These are phyloP conservation scores for Podospora sp. DNA, from an alignment of 495 filamentous ascomycete species.

Conservation along the genomic window DNA sequence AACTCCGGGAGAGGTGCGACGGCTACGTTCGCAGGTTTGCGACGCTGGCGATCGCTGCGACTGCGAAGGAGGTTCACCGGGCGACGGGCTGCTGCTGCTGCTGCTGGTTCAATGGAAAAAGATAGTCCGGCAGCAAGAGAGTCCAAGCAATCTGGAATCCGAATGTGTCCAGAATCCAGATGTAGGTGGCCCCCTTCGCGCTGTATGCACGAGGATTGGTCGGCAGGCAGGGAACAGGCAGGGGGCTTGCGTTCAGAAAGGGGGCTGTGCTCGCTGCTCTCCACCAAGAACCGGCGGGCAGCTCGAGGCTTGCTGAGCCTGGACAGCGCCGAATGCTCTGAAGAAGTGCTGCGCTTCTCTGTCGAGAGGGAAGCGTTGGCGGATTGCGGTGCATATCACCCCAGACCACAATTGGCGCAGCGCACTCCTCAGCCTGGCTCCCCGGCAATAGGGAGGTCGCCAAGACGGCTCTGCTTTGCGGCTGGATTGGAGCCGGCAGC, in stretches of 20 bases:
- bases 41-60: background rate
- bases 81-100: background rate
- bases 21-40: background rate
- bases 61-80: background rate
- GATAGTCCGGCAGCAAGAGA: background rate
- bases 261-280: background rate
- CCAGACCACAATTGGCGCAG: background rate
- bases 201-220: background rate
- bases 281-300: background rate
- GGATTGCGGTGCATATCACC: background rate
- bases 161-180: background rate
- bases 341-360: background rate
- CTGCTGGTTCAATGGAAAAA: background rate
- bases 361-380: background rate
- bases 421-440: background rate
- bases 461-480: conserved; percentile 5
- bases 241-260: background rate
- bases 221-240: background rate
- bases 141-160: background rate
- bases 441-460: too few relatives aligned
- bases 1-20: background rate
- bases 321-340: background rate
- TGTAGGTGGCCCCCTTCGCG: background rate
- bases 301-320: background rate
- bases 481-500: background rate